A percentile compares a stretch with the other conserved stretches of the same genome.
Evolutionary conservation across 2,329 filamentous ascomycete genomes (phyloP).

Genomic region (Botryotinia calthae): DNA sequence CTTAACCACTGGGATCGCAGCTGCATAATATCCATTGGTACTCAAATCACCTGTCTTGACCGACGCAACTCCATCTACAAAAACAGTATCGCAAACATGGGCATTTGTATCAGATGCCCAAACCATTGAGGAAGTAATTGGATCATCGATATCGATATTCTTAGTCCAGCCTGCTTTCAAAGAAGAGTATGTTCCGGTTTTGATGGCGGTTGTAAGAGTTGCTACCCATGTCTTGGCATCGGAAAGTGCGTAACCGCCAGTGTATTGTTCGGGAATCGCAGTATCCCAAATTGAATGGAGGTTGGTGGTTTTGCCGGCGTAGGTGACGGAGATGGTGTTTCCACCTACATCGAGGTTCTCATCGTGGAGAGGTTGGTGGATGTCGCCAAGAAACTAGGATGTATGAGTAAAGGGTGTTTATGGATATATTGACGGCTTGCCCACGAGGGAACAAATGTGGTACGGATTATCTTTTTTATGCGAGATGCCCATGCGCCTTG

Average conservation of each 20-base stretch:
- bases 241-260: slow-evolving; percentile 52
- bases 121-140: slow-evolving; percentile 44
- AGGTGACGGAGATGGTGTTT: slow-evolving; percentile 64
- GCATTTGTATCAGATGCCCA: slow-evolving; percentile 67
- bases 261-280: slow-evolving; percentile 47
- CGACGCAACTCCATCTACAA: slow-evolving; percentile 61
- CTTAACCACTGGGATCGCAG: slow-evolving; percentile 61
- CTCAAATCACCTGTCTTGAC: slow-evolving; percentile 55
- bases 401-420: slow-evolving; percentile 34
- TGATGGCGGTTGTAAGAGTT: slow-evolving; percentile 55
- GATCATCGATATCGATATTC: slow-evolving; percentile 25
- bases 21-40: slow-evolving; percentile 57
- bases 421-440: background rate
- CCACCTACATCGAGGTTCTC: slow-evolving; percentile 64
- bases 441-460: slow-evolving; percentile 27
- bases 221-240: slow-evolving; percentile 56
- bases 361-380: slow-evolving; percentile 66
- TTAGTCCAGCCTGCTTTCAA: slow-evolving; percentile 27
- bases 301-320: slow-evolving; percentile 56
- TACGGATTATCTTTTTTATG: slow-evolving; percentile 20
- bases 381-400: slow-evolving; percentile 52
- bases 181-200: slow-evolving; percentile 51
- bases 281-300: slow-evolving; percentile 65
- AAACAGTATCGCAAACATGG: slow-evolving; percentile 58
- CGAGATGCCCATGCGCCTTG: slow-evolving; percentile 19